These are phyloP conservation scores for Athelia psychrophila DNA, from an alignment of 1,284 basidiomycete genomes.

Conservation along the genomic window DNA sequence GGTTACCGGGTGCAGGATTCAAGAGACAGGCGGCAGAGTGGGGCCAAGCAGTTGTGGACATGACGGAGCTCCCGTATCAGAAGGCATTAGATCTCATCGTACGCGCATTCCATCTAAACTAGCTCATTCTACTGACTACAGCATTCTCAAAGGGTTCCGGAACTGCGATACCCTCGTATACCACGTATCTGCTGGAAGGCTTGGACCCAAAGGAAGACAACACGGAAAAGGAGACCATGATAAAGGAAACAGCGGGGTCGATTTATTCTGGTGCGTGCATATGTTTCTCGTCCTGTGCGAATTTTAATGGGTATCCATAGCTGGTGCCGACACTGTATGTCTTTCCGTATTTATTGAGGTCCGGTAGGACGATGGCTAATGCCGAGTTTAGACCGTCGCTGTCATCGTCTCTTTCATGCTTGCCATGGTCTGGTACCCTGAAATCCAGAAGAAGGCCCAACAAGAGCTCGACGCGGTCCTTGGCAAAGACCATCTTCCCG, in stretches of 20 bases:
- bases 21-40: background rate
- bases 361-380: background rate
- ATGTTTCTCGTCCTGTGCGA: background rate
- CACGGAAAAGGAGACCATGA: background rate
- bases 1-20: background rate
- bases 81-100: background rate
- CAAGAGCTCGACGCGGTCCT: constrained; percentile 26
- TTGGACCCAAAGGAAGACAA: background rate
- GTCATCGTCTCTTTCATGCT: background rate
- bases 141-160: background rate
- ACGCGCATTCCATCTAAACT: background rate
- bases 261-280: background rate
- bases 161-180: background rate
- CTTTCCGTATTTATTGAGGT: background rate
- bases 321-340: background rate
- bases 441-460: constrained; percentile 23
- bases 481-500: constrained; percentile 24
- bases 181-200: background rate
- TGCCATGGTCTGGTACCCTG: constrained; percentile 24
- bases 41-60: background rate
- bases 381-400: background rate
- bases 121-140: background rate
- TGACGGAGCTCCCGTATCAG: background rate
- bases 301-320: background rate
- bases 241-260: background rate